phyloP scores from a whole-genome alignment of 2,329 filamentous ascomycete species.

The Sclerotinia spermophila region DNA sequence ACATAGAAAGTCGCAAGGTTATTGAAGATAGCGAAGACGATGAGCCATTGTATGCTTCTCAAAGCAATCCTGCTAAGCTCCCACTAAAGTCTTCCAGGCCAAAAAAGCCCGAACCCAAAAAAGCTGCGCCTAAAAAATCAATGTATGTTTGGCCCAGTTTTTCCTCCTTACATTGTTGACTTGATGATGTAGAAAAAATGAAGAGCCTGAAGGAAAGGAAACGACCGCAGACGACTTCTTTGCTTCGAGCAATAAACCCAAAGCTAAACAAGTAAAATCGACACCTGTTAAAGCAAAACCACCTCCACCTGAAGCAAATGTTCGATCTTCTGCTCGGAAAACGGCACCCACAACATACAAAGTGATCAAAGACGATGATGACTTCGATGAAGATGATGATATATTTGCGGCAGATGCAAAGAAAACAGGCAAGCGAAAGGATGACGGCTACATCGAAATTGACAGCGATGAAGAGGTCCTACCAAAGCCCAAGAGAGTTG shows the following conservation, averaged over 20 bases:
- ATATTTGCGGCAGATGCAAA: conserved; percentile 75
- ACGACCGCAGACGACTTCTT: conserved; percentile 38
- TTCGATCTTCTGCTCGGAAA: conserved; percentile 33
- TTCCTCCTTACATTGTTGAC: not conserved
- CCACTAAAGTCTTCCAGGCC: conserved; percentile 33
- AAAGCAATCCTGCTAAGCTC: not conserved
- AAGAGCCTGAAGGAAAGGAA: conserved; percentile 35
- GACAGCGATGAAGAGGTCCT: conserved; percentile 66
- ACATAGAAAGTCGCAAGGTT: conserved; percentile 59
- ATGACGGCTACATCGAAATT: conserved; percentile 68
- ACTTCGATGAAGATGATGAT: conserved; percentile 69
- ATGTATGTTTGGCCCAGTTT: conserved; percentile 40
- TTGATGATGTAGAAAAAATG: conserved; percentile 30
- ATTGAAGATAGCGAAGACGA: conserved; percentile 76
- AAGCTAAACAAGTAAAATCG: conserved; percentile 30
- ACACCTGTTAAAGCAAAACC: conserved; percentile 28
- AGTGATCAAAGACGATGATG: conserved; percentile 45
- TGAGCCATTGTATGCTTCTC: conserved; percentile 41
- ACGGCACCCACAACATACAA: conserved; percentile 29
- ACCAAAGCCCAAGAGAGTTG: conserved; percentile 53
- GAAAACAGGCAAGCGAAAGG: conserved; percentile 61
- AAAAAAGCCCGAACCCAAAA: conserved; percentile 52
- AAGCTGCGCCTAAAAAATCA: conserved; percentile 55
- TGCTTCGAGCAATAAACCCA: conserved; percentile 35
- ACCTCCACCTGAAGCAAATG: conserved; percentile 24